A percentile compares a stretch with the other conserved stretches of the same genome.
Conservation (phyloP, 2,329 filamentous ascomycete species). For the Peltaster fructicola region DNA sequence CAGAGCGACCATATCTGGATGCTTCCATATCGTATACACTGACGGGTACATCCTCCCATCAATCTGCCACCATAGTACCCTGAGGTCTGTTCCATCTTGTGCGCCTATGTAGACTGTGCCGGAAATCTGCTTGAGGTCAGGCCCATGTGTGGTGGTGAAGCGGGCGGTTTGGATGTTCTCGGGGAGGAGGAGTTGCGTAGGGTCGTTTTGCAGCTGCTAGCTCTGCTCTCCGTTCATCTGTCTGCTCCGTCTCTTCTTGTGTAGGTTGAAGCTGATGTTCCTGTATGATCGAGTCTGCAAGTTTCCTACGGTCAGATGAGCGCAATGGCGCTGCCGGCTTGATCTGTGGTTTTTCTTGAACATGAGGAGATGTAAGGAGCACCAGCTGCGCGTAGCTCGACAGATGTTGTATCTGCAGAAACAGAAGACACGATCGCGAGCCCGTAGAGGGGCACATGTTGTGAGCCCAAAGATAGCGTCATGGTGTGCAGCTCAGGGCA, state of each 20-base stretch:
- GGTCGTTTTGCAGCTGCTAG: too few relatives aligned
- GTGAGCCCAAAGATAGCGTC: too few relatives aligned
- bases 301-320: conserved; percentile 48
- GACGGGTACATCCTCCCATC: conserved; percentile 36
- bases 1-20: conserved; percentile 41
- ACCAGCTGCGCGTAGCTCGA: too few relatives aligned
- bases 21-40: conserved; percentile 51
- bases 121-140: conserved; percentile 41
- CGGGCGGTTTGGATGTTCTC: conserved; percentile 44
- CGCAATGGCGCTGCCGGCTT: conserved; percentile 49
- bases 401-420: too few relatives aligned
- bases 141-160: conserved; percentile 48
- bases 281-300: conserved; percentile 48
- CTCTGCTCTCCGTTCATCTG: conserved; percentile 24
- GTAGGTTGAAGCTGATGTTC: conserved; percentile 34
- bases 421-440: too few relatives aligned
- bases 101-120: conserved; percentile 48
- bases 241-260: conserved; percentile 21
- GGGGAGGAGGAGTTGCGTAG: conserved; percentile 44
- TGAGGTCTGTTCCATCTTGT: conserved; percentile 37
- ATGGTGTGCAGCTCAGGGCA: too few relatives aligned
- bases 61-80: conserved; percentile 47
- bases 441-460: too few relatives aligned
- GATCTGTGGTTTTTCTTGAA: conserved; percentile 31
- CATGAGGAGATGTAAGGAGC: conserved; percentile 10